phyloP scores from a whole-genome alignment of 2,329 filamentous ascomycete species.

The Aspergillus aculeatinus region DNA sequence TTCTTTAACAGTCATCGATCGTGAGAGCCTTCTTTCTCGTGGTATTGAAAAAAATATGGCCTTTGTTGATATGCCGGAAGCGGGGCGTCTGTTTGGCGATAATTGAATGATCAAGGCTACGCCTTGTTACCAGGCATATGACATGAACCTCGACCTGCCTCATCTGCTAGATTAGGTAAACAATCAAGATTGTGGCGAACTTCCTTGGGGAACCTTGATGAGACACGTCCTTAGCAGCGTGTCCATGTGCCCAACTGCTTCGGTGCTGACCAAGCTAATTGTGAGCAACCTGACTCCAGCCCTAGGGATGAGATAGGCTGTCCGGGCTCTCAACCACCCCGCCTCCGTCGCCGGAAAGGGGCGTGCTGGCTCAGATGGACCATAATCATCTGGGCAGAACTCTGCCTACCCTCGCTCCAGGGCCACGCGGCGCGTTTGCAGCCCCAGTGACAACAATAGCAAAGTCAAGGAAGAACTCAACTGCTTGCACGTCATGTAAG shows the following conservation, averaged over 20 bases:
- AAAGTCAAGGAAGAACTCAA: conserved; percentile 38
- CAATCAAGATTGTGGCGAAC: not conserved
- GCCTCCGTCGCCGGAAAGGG: not conserved
- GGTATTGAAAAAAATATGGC: not conserved
- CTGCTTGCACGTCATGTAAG: conserved; percentile 37
- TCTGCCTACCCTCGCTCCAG: conserved; percentile 31
- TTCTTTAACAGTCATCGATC: not conserved
- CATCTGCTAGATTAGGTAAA: not conserved
- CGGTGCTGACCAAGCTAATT: not conserved
- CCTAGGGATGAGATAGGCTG: not conserved
- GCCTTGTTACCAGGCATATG: not conserved
- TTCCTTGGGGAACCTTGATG: not conserved
- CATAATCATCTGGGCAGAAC: conserved; percentile 22
- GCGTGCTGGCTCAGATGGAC: conserved; percentile 14
- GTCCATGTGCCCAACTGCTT: not conserved
- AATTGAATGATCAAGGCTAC: not conserved
- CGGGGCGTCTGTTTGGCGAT: not conserved
- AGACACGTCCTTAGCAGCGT: not conserved
- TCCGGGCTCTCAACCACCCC: not conserved
- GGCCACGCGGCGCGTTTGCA: conserved; percentile 21
- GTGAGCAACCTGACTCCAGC: not conserved
- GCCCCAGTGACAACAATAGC: conserved; percentile 21
- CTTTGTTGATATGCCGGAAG: not conserved
- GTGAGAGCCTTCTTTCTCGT: not conserved
- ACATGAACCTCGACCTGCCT: not conserved